A percentile compares a stretch with the other conserved stretches of the same genome.
Evolutionary conservation across 225 moss, liverwort and hornwort genomes (phyloP).

Genomic region (Polytrichum commune): DNA sequence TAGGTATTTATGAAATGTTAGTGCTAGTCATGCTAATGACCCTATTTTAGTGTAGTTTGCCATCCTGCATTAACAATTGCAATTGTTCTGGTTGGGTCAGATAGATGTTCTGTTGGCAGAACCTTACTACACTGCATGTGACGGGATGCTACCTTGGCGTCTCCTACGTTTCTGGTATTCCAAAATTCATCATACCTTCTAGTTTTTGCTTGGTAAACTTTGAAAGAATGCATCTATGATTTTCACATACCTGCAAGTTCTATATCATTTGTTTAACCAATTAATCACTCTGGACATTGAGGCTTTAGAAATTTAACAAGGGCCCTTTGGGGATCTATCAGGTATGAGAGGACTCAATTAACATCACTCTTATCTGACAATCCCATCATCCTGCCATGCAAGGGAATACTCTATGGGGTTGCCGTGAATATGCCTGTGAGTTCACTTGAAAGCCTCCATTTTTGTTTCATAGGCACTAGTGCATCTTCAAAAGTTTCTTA

Average conservation of each 20-base stretch:
- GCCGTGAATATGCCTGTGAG: constrained; percentile 72
- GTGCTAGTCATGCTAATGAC: too few species aligned
- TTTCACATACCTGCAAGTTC: not conserved
- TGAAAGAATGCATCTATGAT: not conserved
- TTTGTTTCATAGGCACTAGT: not conserved
- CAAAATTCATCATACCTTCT: constrained; percentile 5
- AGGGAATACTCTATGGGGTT: constrained; percentile 68
- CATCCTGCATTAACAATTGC: constrained; percentile 4
- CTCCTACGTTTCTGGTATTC: constrained; percentile 83
- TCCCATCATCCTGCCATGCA: constrained; percentile 58
- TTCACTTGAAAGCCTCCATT: constrained; percentile 8
- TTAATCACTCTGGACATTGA: not conserved
- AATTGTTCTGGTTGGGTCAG: constrained; percentile 24
- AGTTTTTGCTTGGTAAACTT: constrained; percentile 5
- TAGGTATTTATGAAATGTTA: too few species aligned
- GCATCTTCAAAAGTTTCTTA: not conserved
- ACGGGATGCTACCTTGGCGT: constrained; percentile 80
- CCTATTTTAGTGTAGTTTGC: too few species aligned
- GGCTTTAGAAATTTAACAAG: constrained; percentile 6
- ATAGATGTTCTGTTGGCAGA: constrained; percentile 81
- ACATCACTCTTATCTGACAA: constrained; percentile 59
- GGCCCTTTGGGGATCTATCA: constrained; percentile 10
- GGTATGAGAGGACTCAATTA: constrained; percentile 74
- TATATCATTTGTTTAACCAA: not conserved
- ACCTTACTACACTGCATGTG: constrained; percentile 77